Conservation (phyloP, 202 grass and related monocot species). For the Zizania palustris region DNA sequence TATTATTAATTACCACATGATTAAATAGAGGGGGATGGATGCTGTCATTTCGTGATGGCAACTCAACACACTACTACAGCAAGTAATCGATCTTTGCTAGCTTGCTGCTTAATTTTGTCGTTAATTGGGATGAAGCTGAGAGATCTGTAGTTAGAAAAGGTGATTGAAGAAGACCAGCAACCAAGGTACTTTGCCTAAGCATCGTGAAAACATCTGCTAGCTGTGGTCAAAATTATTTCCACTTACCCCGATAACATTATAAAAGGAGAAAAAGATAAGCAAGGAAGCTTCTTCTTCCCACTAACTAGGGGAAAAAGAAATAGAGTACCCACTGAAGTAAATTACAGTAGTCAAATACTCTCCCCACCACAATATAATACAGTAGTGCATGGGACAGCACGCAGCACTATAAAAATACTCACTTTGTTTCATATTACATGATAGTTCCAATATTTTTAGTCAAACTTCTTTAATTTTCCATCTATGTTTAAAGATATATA, state of each 20-base stretch:
- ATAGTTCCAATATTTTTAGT: no score
- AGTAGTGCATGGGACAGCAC: background rate
- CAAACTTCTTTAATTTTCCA: no score
- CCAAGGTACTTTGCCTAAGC: background rate
- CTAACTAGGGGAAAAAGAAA: background rate
- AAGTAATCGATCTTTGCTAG: background rate
- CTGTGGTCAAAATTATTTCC: background rate
- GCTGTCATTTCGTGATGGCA: background rate
- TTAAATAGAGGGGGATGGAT: no score
- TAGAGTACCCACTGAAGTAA: background rate
- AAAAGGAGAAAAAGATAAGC: background rate
- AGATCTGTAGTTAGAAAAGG: slow-evolving; percentile 7
- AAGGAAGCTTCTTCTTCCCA: background rate
- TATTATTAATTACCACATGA: background rate
- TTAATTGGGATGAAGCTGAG: background rate
- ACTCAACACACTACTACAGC: background rate
- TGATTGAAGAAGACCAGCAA: background rate
- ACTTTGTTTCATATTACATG: no score
- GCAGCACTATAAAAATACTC: background rate
- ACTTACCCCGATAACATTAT: background rate
- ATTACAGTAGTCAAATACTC: background rate
- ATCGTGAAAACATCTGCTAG: background rate
- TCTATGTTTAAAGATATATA: no score
- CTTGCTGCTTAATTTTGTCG: background rate
- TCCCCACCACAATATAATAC: background rate